Percentiles rank a stretch among this genome's conserved stretches.
phyloP scores from a whole-genome alignment of 257 asterid genomes.

The Plantago major region DNA sequence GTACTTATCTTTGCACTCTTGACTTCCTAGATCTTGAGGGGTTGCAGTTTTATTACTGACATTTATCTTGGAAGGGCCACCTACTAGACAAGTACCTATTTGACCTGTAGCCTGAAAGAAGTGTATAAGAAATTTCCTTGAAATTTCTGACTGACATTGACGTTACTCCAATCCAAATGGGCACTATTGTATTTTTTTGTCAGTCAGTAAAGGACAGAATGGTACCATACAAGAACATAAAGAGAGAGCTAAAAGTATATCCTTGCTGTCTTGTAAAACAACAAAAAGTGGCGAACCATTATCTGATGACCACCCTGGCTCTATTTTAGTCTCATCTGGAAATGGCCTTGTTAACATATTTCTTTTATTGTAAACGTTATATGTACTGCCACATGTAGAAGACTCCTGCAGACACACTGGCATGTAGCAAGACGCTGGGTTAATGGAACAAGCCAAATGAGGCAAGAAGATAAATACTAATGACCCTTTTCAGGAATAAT shows the following conservation, averaged over 20 bases:
- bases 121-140: constrained; percentile 32
- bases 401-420: no score
- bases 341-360: neutral
- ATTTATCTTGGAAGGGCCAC: constrained; percentile 11
- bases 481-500: neutral
- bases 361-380: constrained; percentile 4
- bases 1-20: no score
- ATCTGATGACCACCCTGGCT: neutral
- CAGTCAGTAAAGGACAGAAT: neutral
- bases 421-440: no score
- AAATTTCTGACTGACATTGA: constrained; percentile 26
- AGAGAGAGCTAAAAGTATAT: neutral
- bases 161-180: neutral
- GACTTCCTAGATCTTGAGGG: constrained; percentile 3
- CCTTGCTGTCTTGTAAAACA: neutral
- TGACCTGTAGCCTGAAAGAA: constrained; percentile 10
- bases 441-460: no score
- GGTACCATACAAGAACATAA: constrained; percentile 17
- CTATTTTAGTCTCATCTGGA: neutral
- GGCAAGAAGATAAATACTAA: neutral
- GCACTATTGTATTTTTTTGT: no score
- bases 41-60: neutral
- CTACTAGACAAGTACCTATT: constrained; percentile 1
- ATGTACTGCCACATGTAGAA: constrained; percentile 3
- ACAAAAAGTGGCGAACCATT: constrained; percentile 6